Conservation (phyloP, 1,284 basidiomycete genomes). For the Chalciporus sp. region DNA sequence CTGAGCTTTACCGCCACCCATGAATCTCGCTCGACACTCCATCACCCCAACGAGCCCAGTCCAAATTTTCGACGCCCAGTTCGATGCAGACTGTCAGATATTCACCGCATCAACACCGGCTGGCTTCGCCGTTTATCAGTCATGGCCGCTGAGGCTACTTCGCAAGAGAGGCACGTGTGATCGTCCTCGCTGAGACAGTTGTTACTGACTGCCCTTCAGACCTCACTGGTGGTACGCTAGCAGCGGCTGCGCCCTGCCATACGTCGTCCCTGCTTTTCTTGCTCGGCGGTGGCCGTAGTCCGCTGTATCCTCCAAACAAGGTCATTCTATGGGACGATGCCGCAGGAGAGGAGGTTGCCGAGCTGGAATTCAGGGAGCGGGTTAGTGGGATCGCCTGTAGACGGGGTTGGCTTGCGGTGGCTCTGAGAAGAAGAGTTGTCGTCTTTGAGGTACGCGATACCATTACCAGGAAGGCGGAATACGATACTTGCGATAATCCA, state of each 20-base stretch:
- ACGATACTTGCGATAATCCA: conserved; percentile 89
- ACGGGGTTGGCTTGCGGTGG: conserved; percentile 82
- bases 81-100: conserved; percentile 76
- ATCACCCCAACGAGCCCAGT: conserved; percentile 81
- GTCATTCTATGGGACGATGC: conserved; percentile 90
- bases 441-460: conserved; percentile 73
- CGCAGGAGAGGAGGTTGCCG: conserved; percentile 74
- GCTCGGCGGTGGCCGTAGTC: conserved; percentile 86
- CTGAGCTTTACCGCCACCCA: conserved; percentile 38
- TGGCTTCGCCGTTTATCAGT: conserved; percentile 87
- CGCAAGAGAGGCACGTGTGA: conserved; percentile 71
- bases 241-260: conserved; percentile 78
- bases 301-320: conserved; percentile 94
- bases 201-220: conserved; percentile 44
- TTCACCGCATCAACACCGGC: conserved; percentile 83
- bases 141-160: conserved; percentile 77
- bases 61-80: conserved; percentile 75
- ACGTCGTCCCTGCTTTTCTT: conserved; percentile 86
- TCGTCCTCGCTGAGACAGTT: conserved; percentile 3
- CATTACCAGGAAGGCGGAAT: conserved; percentile 71
- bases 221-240: conserved; percentile 78
- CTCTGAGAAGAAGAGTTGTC: conserved; percentile 77
- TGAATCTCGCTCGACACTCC: conserved; percentile 89
- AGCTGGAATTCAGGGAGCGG: conserved; percentile 89
- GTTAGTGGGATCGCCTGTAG: conserved; percentile 83